Percentiles rank a stretch among this genome's conserved stretches.
Conservation (phyloP, 768 basidiomycete species). For the Hericium erinaceus region DNA sequence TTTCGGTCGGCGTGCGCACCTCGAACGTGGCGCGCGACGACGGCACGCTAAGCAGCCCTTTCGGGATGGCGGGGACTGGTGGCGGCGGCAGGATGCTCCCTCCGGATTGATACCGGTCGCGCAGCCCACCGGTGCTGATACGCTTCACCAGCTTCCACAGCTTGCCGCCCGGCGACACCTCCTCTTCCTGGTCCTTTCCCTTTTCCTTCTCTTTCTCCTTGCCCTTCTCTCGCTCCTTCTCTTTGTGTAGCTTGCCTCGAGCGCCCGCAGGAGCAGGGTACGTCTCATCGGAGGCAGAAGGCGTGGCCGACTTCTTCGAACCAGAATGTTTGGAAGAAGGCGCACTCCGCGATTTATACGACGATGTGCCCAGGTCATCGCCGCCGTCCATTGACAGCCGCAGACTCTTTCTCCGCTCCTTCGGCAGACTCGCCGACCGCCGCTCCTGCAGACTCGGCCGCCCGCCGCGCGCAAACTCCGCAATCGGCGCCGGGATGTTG, state of each 20-base stretch:
- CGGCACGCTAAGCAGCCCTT: slow-evolving; percentile 21
- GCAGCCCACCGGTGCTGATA: slow-evolving; percentile 53
- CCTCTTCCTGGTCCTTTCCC: slow-evolving; percentile 20
- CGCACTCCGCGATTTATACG: not conserved
- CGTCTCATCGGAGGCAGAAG: not conserved
- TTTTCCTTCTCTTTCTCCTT: slow-evolving; percentile 9
- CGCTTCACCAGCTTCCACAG: slow-evolving; percentile 66
- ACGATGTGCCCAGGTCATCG: not conserved
- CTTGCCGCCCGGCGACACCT: slow-evolving; percentile 26
- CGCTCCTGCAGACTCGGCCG: slow-evolving; percentile 5
- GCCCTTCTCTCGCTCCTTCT: not conserved
- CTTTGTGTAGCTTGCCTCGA: not conserved
- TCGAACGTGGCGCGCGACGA: slow-evolving; percentile 17
- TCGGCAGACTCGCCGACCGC: slow-evolving; percentile 2
- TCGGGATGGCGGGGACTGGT: slow-evolving; percentile 54
- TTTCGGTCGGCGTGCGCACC: slow-evolving; percentile 9
- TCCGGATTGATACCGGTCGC: slow-evolving; percentile 38
- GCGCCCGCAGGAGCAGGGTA: not conserved
- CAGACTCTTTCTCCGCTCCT: slow-evolving; percentile 7
- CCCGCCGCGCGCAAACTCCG: not conserved
- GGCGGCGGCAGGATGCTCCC: slow-evolving; percentile 26
- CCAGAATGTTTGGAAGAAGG: not conserved
- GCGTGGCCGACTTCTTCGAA: not conserved
- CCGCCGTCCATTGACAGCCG: slow-evolving; percentile 5
- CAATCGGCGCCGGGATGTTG: not conserved